A percentile compares a stretch with the other conserved stretches of the same genome.
phyloP scores from a whole-genome alignment of 2,329 filamentous ascomycete genomes.

The Fusarium sp. region DNA sequence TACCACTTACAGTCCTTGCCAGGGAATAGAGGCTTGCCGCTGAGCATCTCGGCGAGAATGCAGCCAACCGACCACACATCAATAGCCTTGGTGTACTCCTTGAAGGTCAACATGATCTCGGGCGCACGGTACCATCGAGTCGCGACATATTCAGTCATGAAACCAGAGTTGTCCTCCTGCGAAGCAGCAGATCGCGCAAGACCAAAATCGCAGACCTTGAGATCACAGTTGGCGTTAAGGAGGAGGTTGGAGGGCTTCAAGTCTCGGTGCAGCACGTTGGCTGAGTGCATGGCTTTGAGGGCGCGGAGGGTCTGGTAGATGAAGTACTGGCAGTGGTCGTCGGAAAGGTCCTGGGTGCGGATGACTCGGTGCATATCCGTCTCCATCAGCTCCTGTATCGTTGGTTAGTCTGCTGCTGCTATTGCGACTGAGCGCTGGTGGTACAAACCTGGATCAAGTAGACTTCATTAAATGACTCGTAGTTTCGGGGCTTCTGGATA shows the following conservation, averaged over 20 bases:
- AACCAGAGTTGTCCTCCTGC: slow-evolving; percentile 99
- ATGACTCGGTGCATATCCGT: slow-evolving; percentile 99
- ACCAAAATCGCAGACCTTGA: slow-evolving; percentile 99
- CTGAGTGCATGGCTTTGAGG: slow-evolving; percentile 98
- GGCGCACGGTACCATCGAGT: slow-evolving; percentile 99
- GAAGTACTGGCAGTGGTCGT: slow-evolving; percentile 99
- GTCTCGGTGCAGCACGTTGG: slow-evolving; percentile 96
- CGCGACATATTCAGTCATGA: slow-evolving; percentile 99
- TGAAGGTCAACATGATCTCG: slow-evolving; percentile 99
- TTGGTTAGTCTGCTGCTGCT: slow-evolving; percentile 11
- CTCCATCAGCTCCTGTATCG: slow-evolving; percentile 90
- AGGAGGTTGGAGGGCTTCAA: slow-evolving; percentile 97
- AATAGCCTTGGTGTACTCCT: slow-evolving; percentile 99
- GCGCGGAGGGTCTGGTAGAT: slow-evolving; percentile 99
- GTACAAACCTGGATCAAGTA: slow-evolving; percentile 91
- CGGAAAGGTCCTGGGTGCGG: slow-evolving; percentile 96
- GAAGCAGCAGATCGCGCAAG: slow-evolving; percentile 94
- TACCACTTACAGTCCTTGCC: slow-evolving; percentile 89
- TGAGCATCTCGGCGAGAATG: slow-evolving; percentile 98
- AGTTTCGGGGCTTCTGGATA: slow-evolving; percentile 97
- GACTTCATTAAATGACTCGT: slow-evolving; percentile 95
- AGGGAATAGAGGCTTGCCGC: slow-evolving; percentile 96
- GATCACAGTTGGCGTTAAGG: slow-evolving; percentile 97
- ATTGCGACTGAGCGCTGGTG: neutral
- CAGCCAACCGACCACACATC: slow-evolving; percentile 99